Evolutionary conservation across 2,329 filamentous ascomycete genomes (phyloP), one percentile per base, ranked within the genome.

Genomic region (Ophiostoma triangulosporum): DNA sequence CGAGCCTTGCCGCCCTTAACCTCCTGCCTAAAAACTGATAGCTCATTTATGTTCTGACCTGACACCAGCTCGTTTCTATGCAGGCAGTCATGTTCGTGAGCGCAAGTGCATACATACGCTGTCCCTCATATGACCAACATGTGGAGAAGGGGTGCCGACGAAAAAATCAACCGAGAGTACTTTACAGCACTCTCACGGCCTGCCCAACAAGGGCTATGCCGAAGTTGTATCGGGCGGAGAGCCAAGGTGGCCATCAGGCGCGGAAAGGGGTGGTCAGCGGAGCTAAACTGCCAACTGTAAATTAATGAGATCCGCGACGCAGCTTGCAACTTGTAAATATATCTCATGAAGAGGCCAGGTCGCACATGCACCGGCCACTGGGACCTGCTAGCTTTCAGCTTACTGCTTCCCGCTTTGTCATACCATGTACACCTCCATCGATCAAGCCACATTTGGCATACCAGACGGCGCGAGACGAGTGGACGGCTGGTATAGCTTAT

Each of bases 91-190:
- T 51, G 52, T 48, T 53, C 50, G 50, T 54, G 40, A 31, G 29
- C 29, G 35, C 20, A 51, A 48, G 50, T 52, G 35, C 52, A 52
- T 55, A 54, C 56, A 57, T 55, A 45, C 52, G 52, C 24, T 35
- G 35, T 29, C 24, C 52, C 57, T 57, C 57, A 55, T 56, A 38
- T 57, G 57, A 56, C 56, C 45, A 31, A 4, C 6, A 24, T 31
- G 50, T 45, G 36, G 49, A 31, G 53, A 43, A 33, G 8, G 17
- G 8, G 22, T 26, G 38, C 20, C 17, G 7, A 38, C n/a, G n/a
- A 38, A 22, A 9, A 38, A 38, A 8, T 17, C 8, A n/a, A 38
- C n/a, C n/a, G n/a, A n/a, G n/a, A n/a, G n/a, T n/a, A n/a, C n/a
- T n/a, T n/a, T n/a, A n/a, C n/a, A n/a, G n/a, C n/a, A 33, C 17